Percentiles rank a stretch among this genome's conserved stretches.
Evolutionary conservation across 2,329 filamentous ascomycete genomes (phyloP).

Genomic region (Trichophyton mentagrophytes): DNA sequence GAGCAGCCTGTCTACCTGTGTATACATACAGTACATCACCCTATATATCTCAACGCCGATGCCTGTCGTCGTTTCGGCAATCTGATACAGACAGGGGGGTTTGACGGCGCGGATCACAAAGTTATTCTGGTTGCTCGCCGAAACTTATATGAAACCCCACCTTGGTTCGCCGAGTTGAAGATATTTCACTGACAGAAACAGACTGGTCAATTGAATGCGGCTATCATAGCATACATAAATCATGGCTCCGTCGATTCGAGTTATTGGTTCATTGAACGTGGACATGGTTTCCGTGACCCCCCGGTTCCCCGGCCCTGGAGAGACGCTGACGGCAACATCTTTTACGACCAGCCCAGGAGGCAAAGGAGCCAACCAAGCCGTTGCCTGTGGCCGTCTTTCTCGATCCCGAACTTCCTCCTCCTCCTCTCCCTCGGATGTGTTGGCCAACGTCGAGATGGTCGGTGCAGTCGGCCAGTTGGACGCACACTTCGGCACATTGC

Average conservation of each 20-base stretch:
- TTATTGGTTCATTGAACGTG: constrained; percentile 88
- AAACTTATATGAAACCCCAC: not conserved
- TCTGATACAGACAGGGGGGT: not conserved
- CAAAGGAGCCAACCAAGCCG: constrained; percentile 92
- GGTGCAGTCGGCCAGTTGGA: constrained; percentile 52
- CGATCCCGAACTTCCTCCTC: constrained; percentile 32
- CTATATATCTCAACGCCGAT: too few relatives aligned
- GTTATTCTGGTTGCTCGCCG: not conserved
- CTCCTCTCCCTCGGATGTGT: constrained; percentile 14
- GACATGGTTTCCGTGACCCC: constrained; percentile 83
- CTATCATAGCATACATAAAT: not conserved
- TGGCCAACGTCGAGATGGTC: constrained; percentile 51
- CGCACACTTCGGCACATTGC: constrained; percentile 50
- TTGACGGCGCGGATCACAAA: not conserved
- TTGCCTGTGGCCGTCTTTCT: constrained; percentile 73
- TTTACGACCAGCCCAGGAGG: constrained; percentile 76
- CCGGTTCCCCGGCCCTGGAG: constrained; percentile 69
- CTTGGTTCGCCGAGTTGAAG: not conserved
- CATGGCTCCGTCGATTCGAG: constrained; percentile 50
- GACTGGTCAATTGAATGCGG: not conserved
- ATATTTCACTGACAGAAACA: not conserved
- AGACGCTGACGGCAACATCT: constrained; percentile 68
- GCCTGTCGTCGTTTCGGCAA: not conserved
- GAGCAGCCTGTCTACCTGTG: too few relatives aligned
- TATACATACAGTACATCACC: too few relatives aligned